Conservation (phyloP, 2,329 filamentous ascomycete genomes). For the Gnomoniopsis smithogilvyi region DNA sequence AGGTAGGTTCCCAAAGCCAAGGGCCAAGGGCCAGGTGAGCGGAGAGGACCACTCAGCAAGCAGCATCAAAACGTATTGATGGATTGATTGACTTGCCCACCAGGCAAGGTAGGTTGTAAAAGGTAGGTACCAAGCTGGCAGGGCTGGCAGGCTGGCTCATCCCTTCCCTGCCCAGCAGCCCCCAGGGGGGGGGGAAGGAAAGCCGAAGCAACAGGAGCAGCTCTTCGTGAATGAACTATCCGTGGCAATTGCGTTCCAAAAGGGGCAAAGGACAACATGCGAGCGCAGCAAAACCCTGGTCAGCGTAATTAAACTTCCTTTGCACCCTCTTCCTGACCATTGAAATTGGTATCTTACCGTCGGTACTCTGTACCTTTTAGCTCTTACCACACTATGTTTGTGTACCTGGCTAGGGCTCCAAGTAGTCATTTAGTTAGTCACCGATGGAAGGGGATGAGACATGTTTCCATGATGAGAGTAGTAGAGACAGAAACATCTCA, state of each 20-base stretch:
- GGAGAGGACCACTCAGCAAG: background rate
- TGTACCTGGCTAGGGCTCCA: too few relatives aligned
- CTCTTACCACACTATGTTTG: too few relatives aligned
- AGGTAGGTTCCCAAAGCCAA: background rate
- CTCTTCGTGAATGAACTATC: too few relatives aligned
- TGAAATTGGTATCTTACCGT: background rate
- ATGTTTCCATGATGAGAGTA: too few relatives aligned
- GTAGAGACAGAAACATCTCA: too few relatives aligned
- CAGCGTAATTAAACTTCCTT: conserved; percentile 8
- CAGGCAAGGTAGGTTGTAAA: background rate
- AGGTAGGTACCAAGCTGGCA: background rate
- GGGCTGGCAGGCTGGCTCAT: background rate
- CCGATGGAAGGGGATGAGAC: background rate
- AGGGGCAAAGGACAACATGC: conserved; percentile 1
- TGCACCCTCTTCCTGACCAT: background rate
- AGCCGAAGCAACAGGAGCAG: background rate
- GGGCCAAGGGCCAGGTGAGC: background rate
- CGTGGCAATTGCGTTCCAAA: background rate
- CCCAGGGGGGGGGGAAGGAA: background rate
- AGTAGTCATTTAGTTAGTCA: too few relatives aligned
- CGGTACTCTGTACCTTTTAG: background rate
- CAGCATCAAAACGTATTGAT: background rate
- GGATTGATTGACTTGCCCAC: too few relatives aligned
- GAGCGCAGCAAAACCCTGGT: background rate
- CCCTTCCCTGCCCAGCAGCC: too few relatives aligned